Percentiles rank a stretch among this genome's conserved stretches.
phyloP scores from a whole-genome alignment of 2,329 filamentous ascomycete genomes.

The Harringtonia aguacate region DNA sequence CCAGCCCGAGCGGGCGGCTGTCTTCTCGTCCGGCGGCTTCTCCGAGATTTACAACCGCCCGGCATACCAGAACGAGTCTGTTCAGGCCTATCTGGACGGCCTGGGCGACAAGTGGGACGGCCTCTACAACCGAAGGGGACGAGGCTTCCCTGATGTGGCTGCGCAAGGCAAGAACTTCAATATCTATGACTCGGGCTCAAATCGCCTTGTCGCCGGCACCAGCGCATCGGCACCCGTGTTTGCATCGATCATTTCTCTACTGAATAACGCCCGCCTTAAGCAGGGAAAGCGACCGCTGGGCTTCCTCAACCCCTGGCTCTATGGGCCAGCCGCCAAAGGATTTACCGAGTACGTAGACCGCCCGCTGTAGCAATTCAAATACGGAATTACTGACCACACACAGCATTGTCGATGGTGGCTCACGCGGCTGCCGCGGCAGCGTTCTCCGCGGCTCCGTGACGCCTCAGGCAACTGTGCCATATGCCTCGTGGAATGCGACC shows the following conservation, averaged over 20 bases:
- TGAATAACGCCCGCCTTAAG: constrained; percentile 42
- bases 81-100: constrained; percentile 25
- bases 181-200: constrained; percentile 19
- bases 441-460: not conserved
- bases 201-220: constrained; percentile 27
- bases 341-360: constrained; percentile 10
- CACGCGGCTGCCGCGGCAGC: constrained; percentile 3
- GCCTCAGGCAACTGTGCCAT: not conserved
- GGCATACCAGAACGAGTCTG: constrained; percentile 30
- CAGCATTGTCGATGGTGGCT: constrained; percentile 8
- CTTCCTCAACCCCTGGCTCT: constrained; percentile 40
- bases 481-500: constrained; percentile 10
- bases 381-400: not conserved
- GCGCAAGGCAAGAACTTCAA: constrained; percentile 48
- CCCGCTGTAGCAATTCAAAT: too few relatives aligned
- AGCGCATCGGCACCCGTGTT: constrained; percentile 43
- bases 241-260: constrained; percentile 39
- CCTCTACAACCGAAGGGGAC: constrained; percentile 32
- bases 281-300: constrained; percentile 37
- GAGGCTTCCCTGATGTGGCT: constrained; percentile 39
- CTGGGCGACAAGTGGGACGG: constrained; percentile 23
- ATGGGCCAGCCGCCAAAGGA: constrained; percentile 14
- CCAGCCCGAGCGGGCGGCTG: constrained; percentile 27
- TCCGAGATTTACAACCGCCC: constrained; percentile 36
- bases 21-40: constrained; percentile 39